Percentiles rank a stretch among this genome's conserved stretches.
Evolutionary conservation across 2,329 filamentous ascomycete species (phyloP).

Genomic region (Hymenoscyphus occultus): DNA sequence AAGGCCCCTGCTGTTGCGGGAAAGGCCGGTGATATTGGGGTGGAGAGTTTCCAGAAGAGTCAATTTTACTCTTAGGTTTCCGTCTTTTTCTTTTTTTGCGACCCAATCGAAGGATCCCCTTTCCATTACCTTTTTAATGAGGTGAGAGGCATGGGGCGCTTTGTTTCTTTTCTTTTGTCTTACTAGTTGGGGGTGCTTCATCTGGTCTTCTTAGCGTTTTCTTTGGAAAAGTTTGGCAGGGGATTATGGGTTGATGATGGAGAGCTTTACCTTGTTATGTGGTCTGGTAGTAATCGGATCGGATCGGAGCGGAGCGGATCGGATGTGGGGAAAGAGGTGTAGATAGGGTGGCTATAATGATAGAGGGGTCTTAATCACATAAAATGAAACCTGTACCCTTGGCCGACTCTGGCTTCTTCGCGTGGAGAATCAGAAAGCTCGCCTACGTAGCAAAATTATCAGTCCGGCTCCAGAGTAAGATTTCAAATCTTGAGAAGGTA

Average conservation of each 20-base stretch:
- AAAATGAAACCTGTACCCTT: neutral
- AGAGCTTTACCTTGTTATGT: neutral
- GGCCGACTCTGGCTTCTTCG: too few species aligned
- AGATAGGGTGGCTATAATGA: conserved; percentile 1
- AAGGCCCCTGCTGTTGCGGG: conserved; percentile 46
- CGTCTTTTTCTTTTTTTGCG: neutral
- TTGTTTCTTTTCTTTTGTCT: neutral
- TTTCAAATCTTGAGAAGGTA: too few species aligned
- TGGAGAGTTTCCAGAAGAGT: conserved; percentile 70
- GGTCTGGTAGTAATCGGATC: neutral
- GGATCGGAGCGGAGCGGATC: neutral
- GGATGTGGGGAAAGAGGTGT: neutral
- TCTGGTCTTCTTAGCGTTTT: neutral
- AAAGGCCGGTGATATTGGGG: conserved; percentile 61
- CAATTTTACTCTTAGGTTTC: conserved; percentile 58
- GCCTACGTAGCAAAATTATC: too few species aligned
- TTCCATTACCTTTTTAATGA: neutral
- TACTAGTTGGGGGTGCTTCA: neutral
- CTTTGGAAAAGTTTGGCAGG: neutral
- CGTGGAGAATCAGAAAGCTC: too few species aligned
- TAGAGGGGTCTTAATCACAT: neutral
- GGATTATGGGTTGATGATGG: neutral
- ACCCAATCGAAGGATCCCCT: neutral
- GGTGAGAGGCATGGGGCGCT: neutral
- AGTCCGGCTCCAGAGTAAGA: too few species aligned